Evolutionary conservation across 1,284 basidiomycete species (phyloP).

Genomic region (Irpex sp.): DNA sequence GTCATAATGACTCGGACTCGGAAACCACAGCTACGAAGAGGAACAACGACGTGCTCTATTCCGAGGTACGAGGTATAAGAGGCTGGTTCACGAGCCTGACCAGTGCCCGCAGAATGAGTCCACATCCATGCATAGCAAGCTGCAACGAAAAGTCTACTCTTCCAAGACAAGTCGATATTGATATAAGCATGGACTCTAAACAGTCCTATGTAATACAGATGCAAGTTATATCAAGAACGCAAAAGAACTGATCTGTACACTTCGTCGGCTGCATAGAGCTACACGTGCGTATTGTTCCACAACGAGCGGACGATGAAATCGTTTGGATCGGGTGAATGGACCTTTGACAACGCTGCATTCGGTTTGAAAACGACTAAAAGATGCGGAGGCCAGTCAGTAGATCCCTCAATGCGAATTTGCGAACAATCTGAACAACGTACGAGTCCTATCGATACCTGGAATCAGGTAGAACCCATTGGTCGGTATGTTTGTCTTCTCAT

Average conservation of each 20-base stretch:
- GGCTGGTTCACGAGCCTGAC: too few species aligned
- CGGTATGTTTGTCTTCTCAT: constrained; percentile 35
- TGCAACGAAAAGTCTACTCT: too few species aligned
- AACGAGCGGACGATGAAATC: constrained; percentile 53
- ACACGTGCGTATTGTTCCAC: constrained; percentile 52
- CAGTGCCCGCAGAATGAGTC: too few species aligned
- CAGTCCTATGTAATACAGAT: too few species aligned
- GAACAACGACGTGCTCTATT: too few species aligned
- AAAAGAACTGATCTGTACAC: neutral
- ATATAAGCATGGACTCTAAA: too few species aligned
- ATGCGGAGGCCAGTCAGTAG: neutral
- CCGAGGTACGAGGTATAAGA: too few species aligned
- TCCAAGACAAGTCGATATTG: too few species aligned
- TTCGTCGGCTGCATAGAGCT: neutral
- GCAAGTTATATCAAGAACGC: too few species aligned
- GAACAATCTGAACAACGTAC: constrained; percentile 29
- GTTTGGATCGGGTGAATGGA: constrained; percentile 33
- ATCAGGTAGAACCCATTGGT: constrained; percentile 53
- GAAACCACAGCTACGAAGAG: too few species aligned
- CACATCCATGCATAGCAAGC: too few species aligned
- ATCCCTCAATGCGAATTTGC: neutral
- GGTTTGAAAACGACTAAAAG: constrained; percentile 41
- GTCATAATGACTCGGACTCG: too few species aligned
- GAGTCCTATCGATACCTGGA: constrained; percentile 45
- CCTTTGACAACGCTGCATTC: constrained; percentile 36